phyloP scores from a whole-genome alignment of 805 yeast genomes.

The Ogataea corticis region DNA sequence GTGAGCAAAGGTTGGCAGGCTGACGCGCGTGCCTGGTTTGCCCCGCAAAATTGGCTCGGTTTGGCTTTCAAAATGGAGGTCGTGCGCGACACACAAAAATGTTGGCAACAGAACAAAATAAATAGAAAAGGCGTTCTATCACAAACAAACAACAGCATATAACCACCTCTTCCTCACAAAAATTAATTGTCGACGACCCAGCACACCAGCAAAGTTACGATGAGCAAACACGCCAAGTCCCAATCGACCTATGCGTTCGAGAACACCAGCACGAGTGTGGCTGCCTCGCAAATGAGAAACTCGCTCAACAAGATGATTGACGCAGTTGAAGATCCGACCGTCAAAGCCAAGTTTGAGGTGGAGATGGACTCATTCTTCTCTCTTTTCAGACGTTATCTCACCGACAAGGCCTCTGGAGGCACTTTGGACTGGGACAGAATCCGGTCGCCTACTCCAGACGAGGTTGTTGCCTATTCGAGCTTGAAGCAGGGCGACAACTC shows the following conservation, averaged over 20 bases:
- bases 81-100: not conserved
- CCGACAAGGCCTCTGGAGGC: slow-evolving; percentile 84
- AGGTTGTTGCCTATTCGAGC: slow-evolving; percentile 76
- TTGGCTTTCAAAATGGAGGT: not conserved
- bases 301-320: slow-evolving; percentile 88
- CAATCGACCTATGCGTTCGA: slow-evolving; percentile 89
- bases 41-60: no score
- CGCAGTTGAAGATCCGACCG: slow-evolving; percentile 57
- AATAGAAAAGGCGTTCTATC: slow-evolving; percentile 3
- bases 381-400: slow-evolving; percentile 85
- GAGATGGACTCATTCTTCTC: slow-evolving; percentile 96
- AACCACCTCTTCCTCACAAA: no score
- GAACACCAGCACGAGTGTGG: slow-evolving; percentile 89
- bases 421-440: slow-evolving; percentile 94
- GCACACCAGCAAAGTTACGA: slow-evolving; percentile 5
- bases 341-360: slow-evolving; percentile 66
- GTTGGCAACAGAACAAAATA: slow-evolving; percentile 4
- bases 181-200: no score
- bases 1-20: no score
- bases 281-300: slow-evolving; percentile 97
- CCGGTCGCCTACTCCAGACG: slow-evolving; percentile 84
- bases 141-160: not conserved
- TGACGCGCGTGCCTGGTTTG: no score
- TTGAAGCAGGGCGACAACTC: slow-evolving; percentile 43
- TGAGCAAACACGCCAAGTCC: slow-evolving; percentile 61